Evolutionary conservation across 192 early-diverging fungal genomes (phyloP), one percentile per base, ranked within the genome.

Genomic region (Glomus cerebriforme): DNA sequence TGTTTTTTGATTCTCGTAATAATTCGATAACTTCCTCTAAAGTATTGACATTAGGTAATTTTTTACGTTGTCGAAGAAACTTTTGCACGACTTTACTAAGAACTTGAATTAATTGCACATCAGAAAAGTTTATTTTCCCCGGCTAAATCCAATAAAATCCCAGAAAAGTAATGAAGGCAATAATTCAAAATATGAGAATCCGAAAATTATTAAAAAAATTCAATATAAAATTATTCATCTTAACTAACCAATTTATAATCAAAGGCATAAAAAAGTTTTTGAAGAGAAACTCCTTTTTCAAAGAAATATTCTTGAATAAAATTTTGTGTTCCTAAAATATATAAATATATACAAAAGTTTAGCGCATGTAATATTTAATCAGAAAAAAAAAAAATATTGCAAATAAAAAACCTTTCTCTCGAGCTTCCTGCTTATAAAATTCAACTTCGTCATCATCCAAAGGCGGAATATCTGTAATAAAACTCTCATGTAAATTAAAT

Each of bases 271-370:
- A 95, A 83, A 29, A 95, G 78, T 29, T 90, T 83, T 3, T 85
- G 82, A 45, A 93, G 80, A 3, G 91, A 83, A 27, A 90, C 71
- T 0, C 78, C 59, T 58, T 83, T 81, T 19, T 88, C 81, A 58
- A 86, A 76, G 3, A 88, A 64, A 60, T 92, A 92, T 75, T 95
- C 88, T 62, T 92, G 82, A 81, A 95, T 79, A 79, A 92, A 95
- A 37, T 86, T 85, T 73, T 83, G 85, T 35, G 90, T 81, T 19
- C 85, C 89, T 87, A 65, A 26, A 34, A 47, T 39, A 24, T 32
- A 49, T 37, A 82, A 26, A 29, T n/a, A 64, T 34, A 60, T 10
- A 32, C 31, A 12, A 64, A n/a, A 31, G 9, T 32, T 62, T 29
- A 26, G 13, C 7, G 4, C 10, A 31, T 17, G 66, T 47, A 60